These are phyloP conservation scores for Pseudoneurospora amorphoporcata DNA, from an alignment of 495 filamentous ascomycete species.

Conservation along the genomic window DNA sequence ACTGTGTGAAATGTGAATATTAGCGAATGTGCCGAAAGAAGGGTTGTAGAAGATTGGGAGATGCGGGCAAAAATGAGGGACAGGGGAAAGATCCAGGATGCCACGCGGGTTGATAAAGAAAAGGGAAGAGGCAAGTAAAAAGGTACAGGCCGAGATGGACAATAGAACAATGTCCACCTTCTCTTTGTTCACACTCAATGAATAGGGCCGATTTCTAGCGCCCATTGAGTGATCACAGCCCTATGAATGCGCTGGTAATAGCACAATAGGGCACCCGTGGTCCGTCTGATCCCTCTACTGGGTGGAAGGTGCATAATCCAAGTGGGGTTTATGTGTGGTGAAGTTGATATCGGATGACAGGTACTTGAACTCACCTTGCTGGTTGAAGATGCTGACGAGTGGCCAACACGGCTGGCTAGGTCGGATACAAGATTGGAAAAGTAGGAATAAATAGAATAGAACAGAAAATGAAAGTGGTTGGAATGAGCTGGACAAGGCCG, in stretches of 20 bases:
- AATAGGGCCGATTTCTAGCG: background rate
- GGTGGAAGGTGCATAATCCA: background rate
- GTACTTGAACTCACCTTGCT: background rate
- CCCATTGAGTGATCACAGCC: background rate
- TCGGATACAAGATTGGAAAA: background rate
- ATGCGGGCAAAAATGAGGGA: constrained; percentile 12
- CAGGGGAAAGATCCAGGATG: constrained; percentile 1
- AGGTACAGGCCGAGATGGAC: background rate
- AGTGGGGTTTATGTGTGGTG: background rate
- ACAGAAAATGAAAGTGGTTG: background rate
- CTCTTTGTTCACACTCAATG: background rate
- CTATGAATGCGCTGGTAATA: background rate
- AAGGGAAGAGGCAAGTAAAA: background rate
- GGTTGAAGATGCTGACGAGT: background rate
- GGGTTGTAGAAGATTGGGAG: constrained; percentile 4
- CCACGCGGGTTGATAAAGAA: constrained; percentile 4
- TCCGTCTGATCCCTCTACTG: background rate
- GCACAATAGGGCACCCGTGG: background rate
- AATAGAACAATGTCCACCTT: background rate
- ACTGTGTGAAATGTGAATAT: background rate
- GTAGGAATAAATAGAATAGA: background rate
- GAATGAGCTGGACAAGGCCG: background rate
- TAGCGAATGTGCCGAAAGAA: background rate
- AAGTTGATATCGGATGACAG: background rate
- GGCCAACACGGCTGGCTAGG: background rate